phyloP scores from a whole-genome alignment of 768 basidiomycete genomes.

The Psilocybe tampanensis region DNA sequence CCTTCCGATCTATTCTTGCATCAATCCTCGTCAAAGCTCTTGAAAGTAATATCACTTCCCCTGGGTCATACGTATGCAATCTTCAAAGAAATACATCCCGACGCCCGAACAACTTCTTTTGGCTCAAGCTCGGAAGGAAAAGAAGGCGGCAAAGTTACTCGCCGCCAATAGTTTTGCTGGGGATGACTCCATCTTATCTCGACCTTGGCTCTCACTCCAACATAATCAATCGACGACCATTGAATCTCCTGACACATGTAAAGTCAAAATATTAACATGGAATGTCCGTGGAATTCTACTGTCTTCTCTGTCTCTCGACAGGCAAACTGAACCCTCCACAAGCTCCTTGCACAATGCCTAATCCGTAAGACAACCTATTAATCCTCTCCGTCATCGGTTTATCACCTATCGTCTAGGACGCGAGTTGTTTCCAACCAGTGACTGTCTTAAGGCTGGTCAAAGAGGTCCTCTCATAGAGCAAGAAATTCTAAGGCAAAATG shows the following conservation, averaged over 20 bases:
- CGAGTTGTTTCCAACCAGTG: conserved; percentile 81
- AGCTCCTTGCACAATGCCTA: conserved; percentile 80
- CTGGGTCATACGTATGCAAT: background rate
- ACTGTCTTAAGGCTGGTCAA: conserved; percentile 76
- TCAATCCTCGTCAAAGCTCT: too few relatives aligned
- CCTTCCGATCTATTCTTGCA: too few relatives aligned
- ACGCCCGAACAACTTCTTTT: conserved; percentile 62
- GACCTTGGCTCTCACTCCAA: conserved; percentile 43
- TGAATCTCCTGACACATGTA: conserved; percentile 39
- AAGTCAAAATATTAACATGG: conserved; percentile 77
- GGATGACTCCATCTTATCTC: conserved; percentile 25
- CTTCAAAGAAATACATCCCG: conserved; percentile 5
- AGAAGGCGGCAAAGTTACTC: conserved; percentile 32
- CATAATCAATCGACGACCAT: conserved; percentile 15
- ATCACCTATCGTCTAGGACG: conserved; percentile 51
- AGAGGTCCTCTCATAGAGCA: conserved; percentile 75
- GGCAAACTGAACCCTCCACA: conserved; percentile 14
- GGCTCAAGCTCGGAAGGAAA: conserved; percentile 54
- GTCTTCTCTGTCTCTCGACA: background rate
- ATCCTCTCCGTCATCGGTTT: background rate
- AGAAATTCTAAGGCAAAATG: conserved; percentile 73
- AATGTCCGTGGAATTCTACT: conserved; percentile 60
- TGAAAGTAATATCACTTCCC: background rate
- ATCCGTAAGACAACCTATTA: conserved; percentile 55
- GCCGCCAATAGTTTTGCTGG: background rate